phyloP scores from a whole-genome alignment of 495 filamentous ascomycete genomes.

The Trichocladium uniseriatum region DNA sequence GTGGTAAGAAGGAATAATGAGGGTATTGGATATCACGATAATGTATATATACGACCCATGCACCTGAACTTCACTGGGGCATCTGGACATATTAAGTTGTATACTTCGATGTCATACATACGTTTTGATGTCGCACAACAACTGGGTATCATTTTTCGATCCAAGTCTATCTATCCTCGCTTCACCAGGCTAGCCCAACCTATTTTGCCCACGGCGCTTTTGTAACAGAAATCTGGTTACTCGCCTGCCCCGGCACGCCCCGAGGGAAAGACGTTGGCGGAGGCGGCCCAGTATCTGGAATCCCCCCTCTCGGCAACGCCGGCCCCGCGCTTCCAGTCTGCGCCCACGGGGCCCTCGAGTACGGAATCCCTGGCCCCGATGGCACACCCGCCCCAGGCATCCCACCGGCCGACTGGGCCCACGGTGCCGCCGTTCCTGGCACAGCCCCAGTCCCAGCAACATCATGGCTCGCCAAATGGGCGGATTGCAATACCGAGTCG shows the following conservation, averaged over 20 bases:
- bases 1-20: not conserved
- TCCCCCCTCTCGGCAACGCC: constrained; percentile 13
- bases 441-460: constrained; percentile 2
- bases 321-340: not conserved
- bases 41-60: no score
- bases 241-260: constrained; percentile 22
- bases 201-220: constrained; percentile 27
- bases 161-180: no score
- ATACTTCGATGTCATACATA: no score
- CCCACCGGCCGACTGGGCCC: constrained; percentile 27
- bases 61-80: no score
- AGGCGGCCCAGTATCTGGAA: constrained; percentile 15
- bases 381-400: constrained; percentile 20
- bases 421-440: constrained; percentile 31
- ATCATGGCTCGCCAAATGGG: constrained; percentile 52
- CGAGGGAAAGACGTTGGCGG: constrained; percentile 15
- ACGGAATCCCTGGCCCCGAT: constrained; percentile 24
- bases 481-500: constrained; percentile 31
- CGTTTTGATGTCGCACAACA: not conserved
- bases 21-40: no score
- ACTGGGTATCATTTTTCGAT: not conserved
- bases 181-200: not conserved
- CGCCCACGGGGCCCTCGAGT: constrained; percentile 26
- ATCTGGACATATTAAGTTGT: no score
- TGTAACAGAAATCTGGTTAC: constrained; percentile 26